Evolutionary conservation across 306 rosid genomes (phyloP), one percentile per base, ranked within the genome.

Genomic region (Cucumis melo): DNA sequence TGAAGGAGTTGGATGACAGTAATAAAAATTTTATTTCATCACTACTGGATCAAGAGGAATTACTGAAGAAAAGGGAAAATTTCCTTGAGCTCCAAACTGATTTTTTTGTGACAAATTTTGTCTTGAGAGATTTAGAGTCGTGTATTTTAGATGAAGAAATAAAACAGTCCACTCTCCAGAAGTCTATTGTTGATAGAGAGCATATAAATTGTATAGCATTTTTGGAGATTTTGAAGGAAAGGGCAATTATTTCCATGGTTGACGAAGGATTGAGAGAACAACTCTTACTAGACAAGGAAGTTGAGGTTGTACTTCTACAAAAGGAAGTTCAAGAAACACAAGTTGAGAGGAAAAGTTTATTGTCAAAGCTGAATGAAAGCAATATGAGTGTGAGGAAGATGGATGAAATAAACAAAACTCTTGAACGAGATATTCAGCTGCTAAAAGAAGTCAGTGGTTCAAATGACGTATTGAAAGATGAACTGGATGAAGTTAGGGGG

Each of bases 1-100:
- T 86, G 88, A 85, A 86, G 85, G 98, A 93, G 68, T 65, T 90
- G 79, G 90, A 91, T 80, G 72, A 71, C 53, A 90, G 88, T 72
- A 93, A 87, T 78, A 77, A 70, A 62, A 78, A 78, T 72, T 82
- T 83, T 36, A 81, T 84, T 71, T 36, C 86, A 58, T 83, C 88
- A 78, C 88, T 93, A 70, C 50, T 84, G 83, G 88, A 85, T 50
- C 88, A 91, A 82, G 97, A 91, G 84, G 80, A 81, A 81, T 66
- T 66, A 42, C 85, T 88, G 68, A 82, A 86, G 78, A 74, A 82
- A 42, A 86, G 81, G 84, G 89, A 82, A 55, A 85, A 84, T 59
- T 83, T 44, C 70, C 82, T 87, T 0, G 87, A 91, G 74, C 84
- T 89, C 63, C 84, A 87, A 76, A 86, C 89, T 76, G 96, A 91